These are phyloP conservation scores for Elsinoe batatas DNA, from an alignment of 2,329 filamentous ascomycete genomes.

Conservation along the genomic window DNA sequence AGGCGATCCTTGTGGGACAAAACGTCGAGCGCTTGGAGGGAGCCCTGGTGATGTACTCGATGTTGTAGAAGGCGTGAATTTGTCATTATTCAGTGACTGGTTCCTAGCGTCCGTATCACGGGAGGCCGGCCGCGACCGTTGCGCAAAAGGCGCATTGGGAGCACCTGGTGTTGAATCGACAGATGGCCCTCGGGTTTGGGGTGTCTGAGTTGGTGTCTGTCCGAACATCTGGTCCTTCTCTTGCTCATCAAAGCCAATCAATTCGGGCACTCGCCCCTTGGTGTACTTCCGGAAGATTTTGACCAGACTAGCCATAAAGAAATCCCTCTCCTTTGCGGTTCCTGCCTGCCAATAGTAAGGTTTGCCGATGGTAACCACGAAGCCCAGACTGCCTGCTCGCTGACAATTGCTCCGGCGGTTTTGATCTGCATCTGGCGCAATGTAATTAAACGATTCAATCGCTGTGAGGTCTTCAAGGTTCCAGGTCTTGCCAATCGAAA, in stretches of 20 bases:
- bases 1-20: conserved; percentile 9
- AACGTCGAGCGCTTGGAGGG: conserved; percentile 11
- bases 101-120: conserved; percentile 13
- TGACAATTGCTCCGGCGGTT: conserved; percentile 50
- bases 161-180: conserved; percentile 12
- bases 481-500: conserved; percentile 98
- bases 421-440: conserved; percentile 33
- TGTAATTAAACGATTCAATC: conserved; percentile 70
- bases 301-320: conserved; percentile 90
- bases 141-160: conserved; percentile 26
- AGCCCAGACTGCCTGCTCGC: conserved; percentile 77
- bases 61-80: conserved; percentile 13
- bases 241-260: conserved; percentile 71
- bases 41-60: conserved; percentile 2
- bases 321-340: conserved; percentile 93
- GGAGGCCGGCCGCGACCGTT: conserved; percentile 18
- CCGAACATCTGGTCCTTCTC: conserved; percentile 67
- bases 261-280: conserved; percentile 66
- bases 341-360: conserved; percentile 96
- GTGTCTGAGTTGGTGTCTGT: conserved; percentile 15
- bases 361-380: conserved; percentile 80
- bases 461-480: conserved; percentile 78
- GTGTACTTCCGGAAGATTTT: conserved; percentile 98
- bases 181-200: conserved; percentile 15
- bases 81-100: conserved; percentile 11